phyloP scores from a whole-genome alignment of 257 asterid genomes.

The Solanum megistacrolobum region DNA sequence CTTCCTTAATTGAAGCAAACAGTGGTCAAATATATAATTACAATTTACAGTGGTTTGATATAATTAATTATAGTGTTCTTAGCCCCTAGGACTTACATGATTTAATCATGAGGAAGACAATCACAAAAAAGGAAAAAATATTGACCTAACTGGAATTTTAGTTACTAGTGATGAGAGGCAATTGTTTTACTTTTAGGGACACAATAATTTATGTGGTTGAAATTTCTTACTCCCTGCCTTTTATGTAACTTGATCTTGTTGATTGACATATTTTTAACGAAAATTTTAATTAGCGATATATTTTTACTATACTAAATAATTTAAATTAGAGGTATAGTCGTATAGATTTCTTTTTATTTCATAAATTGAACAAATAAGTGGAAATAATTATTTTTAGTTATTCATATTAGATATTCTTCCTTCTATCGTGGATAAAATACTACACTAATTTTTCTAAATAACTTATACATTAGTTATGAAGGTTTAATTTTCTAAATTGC shows the following conservation, averaged over 20 bases:
- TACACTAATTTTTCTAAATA: no score
- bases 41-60: neutral
- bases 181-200: neutral
- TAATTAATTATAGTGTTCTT: neutral
- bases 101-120: constrained; percentile 10
- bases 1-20: neutral
- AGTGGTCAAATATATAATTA: neutral
- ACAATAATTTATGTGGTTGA: neutral
- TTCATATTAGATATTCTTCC: no score
- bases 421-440: no score
- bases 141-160: constrained; percentile 1
- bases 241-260: no score
- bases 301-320: neutral
- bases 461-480: no score
- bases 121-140: neutral
- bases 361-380: neutral
- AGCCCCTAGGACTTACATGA: neutral
- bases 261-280: neutral
- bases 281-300: neutral
- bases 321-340: no score
- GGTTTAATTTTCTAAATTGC: no score
- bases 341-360: no score
- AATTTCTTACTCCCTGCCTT: neutral
- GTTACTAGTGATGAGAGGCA: neutral
- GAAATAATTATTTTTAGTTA: neutral